phyloP scores from a whole-genome alignment of 352 stramenopile genomes.

The Phytophthora chlamydospora region DNA sequence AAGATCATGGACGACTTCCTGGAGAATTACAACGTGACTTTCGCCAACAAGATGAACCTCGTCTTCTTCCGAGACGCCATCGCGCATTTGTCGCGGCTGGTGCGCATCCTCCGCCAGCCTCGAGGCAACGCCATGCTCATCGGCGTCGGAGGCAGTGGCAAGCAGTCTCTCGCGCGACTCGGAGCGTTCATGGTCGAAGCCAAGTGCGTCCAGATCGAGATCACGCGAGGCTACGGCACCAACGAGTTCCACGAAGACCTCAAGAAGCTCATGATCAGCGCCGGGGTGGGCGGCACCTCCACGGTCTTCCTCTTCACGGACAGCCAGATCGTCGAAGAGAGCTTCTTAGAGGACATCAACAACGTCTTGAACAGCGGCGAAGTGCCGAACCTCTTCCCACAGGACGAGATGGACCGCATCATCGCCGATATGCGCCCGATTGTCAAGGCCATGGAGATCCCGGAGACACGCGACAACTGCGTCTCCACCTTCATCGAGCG shows the following conservation, averaged over 20 bases:
- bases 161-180: constrained; percentile 93
- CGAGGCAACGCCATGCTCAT: constrained; percentile 96
- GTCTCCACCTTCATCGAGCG: constrained; percentile 89
- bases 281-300: constrained; percentile 81
- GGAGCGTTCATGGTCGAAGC: constrained; percentile 92
- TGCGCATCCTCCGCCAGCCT: constrained; percentile 92
- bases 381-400: constrained; percentile 94
- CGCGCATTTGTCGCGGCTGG: constrained; percentile 87
- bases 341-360: constrained; percentile 97
- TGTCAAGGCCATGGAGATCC: constrained; percentile 85
- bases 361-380: constrained; percentile 97
- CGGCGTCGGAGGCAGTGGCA: constrained; percentile 93
- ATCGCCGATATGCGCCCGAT: constrained; percentile 93
- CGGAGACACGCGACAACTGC: constrained; percentile 93
- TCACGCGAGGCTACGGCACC: constrained; percentile 90
- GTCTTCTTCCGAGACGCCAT: constrained; percentile 96
- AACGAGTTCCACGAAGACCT: constrained; percentile 94
- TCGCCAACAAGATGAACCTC: constrained; percentile 95
- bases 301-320: constrained; percentile 96
- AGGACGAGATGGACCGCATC: constrained; percentile 95
- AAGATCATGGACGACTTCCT: constrained; percentile 92
- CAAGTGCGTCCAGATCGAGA: constrained; percentile 93
- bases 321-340: constrained; percentile 95
- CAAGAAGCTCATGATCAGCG: constrained; percentile 93
- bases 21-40: constrained; percentile 95